Percentiles rank a stretch among this genome's conserved stretches.
Conservation (phyloP, 768 basidiomycete genomes). For the Lentinula sp. region DNA sequence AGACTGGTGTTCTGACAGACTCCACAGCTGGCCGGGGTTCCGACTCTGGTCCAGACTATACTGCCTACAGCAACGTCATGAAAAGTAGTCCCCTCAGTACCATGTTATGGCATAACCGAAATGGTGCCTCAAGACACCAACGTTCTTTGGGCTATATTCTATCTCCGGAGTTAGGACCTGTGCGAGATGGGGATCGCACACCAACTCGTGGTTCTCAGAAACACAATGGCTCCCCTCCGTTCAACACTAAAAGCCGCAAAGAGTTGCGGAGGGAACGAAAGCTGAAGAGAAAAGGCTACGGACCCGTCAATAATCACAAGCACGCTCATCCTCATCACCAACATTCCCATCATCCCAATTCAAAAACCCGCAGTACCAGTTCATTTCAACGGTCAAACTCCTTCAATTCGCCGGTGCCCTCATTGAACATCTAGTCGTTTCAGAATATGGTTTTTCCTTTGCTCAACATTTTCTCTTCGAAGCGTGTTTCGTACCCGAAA, state of each 20-base stretch:
- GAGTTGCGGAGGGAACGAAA: slow-evolving; percentile 66
- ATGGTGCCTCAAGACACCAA: slow-evolving; percentile 15
- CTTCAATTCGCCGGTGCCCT: slow-evolving; percentile 18
- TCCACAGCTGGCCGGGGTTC: slow-evolving; percentile 26
- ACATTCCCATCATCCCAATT: slow-evolving; percentile 61
- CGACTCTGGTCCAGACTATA: slow-evolving; percentile 27
- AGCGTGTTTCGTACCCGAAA: not conserved
- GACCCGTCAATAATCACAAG: slow-evolving; percentile 30
- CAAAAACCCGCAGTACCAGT: slow-evolving; percentile 49
- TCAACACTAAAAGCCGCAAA: slow-evolving; percentile 46
- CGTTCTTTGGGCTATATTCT: slow-evolving; percentile 28
- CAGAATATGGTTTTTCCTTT: too few relatives aligned
- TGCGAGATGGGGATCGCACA: slow-evolving; percentile 50
- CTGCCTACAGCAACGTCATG: slow-evolving; percentile 38
- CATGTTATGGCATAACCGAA: slow-evolving; percentile 46
- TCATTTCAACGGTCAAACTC: slow-evolving; percentile 44
- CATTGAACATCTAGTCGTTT: not conserved
- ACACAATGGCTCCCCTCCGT: slow-evolving; percentile 31
- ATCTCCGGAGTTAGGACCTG: slow-evolving; percentile 48
- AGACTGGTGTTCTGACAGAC: slow-evolving; percentile 26
- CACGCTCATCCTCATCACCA: slow-evolving; percentile 45
- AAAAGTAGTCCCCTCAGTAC: slow-evolving; percentile 50
- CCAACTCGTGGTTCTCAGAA: slow-evolving; percentile 37
- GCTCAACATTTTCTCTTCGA: not conserved
- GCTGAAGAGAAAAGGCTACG: slow-evolving; percentile 54